These are phyloP conservation scores for Sungouiella blattae DNA, from an alignment of 805 yeast species.

Conservation along the genomic window DNA sequence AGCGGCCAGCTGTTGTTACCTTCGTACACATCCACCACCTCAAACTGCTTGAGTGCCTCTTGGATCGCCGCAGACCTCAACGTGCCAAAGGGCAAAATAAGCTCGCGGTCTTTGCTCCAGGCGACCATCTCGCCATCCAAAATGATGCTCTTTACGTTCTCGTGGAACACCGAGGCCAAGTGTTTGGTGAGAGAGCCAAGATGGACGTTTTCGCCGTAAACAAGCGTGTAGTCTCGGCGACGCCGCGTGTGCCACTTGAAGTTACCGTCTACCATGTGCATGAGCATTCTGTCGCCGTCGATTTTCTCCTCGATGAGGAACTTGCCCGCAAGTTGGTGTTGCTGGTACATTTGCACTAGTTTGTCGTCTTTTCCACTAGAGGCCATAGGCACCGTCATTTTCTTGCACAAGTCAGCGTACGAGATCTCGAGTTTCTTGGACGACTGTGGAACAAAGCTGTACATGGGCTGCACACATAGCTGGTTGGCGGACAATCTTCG, in stretches of 20 bases:
- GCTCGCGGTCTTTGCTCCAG: constrained; percentile 58
- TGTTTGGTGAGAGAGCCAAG: constrained; percentile 55
- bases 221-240: constrained; percentile 66
- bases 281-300: constrained; percentile 86
- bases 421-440: constrained; percentile 53
- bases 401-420: constrained; percentile 48
- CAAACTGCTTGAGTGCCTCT: constrained; percentile 40
- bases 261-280: constrained; percentile 50
- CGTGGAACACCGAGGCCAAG: constrained; percentile 39
- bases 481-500: constrained; percentile 40
- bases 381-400: constrained; percentile 33
- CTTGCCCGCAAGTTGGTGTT: constrained; percentile 15
- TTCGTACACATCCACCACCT: constrained; percentile 18
- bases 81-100: constrained; percentile 75
- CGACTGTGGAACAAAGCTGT: constrained; percentile 74
- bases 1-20: constrained; percentile 45
- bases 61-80: constrained; percentile 67
- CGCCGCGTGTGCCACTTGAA: constrained; percentile 60
- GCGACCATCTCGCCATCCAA: constrained; percentile 95
- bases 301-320: constrained; percentile 85
- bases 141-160: constrained; percentile 37
- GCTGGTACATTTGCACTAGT: constrained; percentile 15
- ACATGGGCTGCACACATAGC: constrained; percentile 40
- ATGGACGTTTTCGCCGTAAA: constrained; percentile 56
- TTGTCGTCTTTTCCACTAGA: constrained; percentile 16